Base-by-base conservation (phyloP, 768 basidiomycete species). In the Serendipita vermifera region DNA sequence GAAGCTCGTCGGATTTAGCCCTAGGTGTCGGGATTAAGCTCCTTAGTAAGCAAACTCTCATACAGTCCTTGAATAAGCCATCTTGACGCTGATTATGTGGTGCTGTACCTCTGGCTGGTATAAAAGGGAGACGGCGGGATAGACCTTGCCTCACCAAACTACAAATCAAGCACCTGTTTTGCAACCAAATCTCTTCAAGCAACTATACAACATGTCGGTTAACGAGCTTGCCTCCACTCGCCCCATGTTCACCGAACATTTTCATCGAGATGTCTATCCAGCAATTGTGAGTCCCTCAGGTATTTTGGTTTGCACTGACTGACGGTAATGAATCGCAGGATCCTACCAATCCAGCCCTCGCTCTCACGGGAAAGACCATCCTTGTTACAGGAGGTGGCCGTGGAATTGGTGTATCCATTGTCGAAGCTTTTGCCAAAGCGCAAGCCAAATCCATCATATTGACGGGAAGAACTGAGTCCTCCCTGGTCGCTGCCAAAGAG, bases 181-280 rank as follows among this genome's bases (percentile, higher is more conserved):
- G n/a, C n/a, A n/a, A n/a, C n/a, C n/a, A n/a, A n/a, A n/a, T n/a
- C n/a, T n/a, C n/a, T n/a, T n/a, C n/a, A n/a, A n/a, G n/a, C n/a
- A n/a, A n/a, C n/a, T n/a, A n/a, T n/a, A n/a, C n/a, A 36, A 36
- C 22, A 51, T 51, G 46, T 22, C 9, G n/a, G 9, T 51, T 15
- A 51, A 51, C 46, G 46, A 51, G 22, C 46, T 51, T 29, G 46
- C 46, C 7, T 51, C 46, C 29, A 26, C 29, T 51, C 46, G 46
- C 27, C 46, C 46, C 5, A 9, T 22, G 9, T 51, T 51, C 22
- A 51, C 46, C 5, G 31, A 51, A 29, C n/a, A 20, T 5, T 5
- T 51, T 29, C 46, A 51, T 51, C 46, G 46, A 9, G 46, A 51
- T 9, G 46, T 51, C 27, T 51, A 51, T 29, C 20, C 17, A 1